Evolutionary conservation across 176 grass and related monocot genomes (phyloP).

Genomic region (Canna indica): DNA sequence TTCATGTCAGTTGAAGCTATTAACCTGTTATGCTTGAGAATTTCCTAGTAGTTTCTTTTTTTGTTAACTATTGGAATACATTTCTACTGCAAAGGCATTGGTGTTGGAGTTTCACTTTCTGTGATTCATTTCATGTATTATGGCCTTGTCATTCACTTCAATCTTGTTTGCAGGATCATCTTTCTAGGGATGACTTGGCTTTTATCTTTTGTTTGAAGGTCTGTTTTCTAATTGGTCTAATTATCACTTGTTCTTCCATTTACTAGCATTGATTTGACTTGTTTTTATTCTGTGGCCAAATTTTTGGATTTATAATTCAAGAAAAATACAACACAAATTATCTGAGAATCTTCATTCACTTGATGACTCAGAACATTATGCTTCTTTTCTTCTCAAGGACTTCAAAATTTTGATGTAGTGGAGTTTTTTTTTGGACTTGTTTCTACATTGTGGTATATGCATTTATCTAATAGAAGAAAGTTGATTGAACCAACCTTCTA

Average conservation of each 20-base stretch:
- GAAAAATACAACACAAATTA: not conserved
- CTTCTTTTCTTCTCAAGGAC: not conserved
- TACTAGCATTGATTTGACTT: not conserved
- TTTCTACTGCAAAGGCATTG: not conserved
- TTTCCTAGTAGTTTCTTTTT: not conserved
- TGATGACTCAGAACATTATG: not conserved
- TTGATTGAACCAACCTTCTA: not conserved
- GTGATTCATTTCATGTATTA: not conserved
- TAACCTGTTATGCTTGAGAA: not conserved
- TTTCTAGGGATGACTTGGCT: constrained; percentile 68
- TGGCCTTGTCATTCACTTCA: not conserved
- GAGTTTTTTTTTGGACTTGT: too few relatives aligned
- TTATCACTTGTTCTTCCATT: not conserved
- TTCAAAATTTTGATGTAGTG: not conserved
- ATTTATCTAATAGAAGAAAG: not conserved
- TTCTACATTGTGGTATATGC: not conserved
- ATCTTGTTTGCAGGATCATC: constrained; percentile 70
- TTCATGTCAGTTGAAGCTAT: not conserved
- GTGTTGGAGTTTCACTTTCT: not conserved
- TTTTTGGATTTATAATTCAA: not conserved
- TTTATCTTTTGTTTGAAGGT: constrained; percentile 96
- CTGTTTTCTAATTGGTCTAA: constrained; percentile 14
- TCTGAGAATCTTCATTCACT: not conserved
- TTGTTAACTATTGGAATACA: not conserved
- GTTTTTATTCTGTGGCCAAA: not conserved